Conservation (phyloP, 2,329 filamentous ascomycete species). For the Colletotrichum higginsianum region DNA sequence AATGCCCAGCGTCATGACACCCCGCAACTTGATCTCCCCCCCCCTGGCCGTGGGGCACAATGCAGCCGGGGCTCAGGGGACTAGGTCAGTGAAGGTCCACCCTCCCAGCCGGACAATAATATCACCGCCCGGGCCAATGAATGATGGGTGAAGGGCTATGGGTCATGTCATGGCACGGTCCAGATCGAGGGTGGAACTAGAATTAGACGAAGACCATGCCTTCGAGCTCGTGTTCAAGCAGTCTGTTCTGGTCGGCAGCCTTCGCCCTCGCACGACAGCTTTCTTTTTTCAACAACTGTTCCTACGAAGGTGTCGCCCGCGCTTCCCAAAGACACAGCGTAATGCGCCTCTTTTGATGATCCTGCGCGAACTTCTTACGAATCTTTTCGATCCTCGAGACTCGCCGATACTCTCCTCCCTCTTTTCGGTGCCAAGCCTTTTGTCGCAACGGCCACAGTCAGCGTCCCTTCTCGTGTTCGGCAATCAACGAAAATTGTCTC, state of each 20-base stretch:
- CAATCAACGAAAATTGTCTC: slow-evolving; percentile 5
- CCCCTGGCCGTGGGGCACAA: slow-evolving; percentile 15
- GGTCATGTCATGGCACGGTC: slow-evolving; percentile 15
- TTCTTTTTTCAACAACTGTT: slow-evolving; percentile 1
- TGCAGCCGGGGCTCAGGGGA: slow-evolving; percentile 14
- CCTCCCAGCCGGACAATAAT: slow-evolving; percentile 35
- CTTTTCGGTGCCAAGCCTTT: slow-evolving; percentile 37
- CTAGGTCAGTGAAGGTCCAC: slow-evolving; percentile 3
- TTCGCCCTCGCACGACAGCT: slow-evolving; percentile 29
- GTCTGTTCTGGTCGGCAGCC: slow-evolving; percentile 12
- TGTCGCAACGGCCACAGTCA: slow-evolving; percentile 38
- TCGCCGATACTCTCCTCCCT: slow-evolving; percentile 39
- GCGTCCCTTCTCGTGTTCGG: slow-evolving; percentile 35
- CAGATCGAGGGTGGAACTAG: slow-evolving; percentile 38
- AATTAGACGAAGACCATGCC: slow-evolving; percentile 39
- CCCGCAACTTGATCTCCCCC: slow-evolving; percentile 20
- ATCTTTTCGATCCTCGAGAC: slow-evolving; percentile 13
- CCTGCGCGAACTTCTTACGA: slow-evolving; percentile 15
- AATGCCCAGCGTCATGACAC: slow-evolving; percentile 24
- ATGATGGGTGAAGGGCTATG: neutral
- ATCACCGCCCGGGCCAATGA: slow-evolving; percentile 35
- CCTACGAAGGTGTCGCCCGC: slow-evolving; percentile 20
- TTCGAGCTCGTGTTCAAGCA: slow-evolving; percentile 36
- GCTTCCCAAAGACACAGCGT: slow-evolving; percentile 15
- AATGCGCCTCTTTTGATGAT: slow-evolving; percentile 37